Evolutionary conservation across 140 eudicot species (phyloP), one percentile per base, ranked within the genome.

Genomic region (Stevia rebaudiana): DNA sequence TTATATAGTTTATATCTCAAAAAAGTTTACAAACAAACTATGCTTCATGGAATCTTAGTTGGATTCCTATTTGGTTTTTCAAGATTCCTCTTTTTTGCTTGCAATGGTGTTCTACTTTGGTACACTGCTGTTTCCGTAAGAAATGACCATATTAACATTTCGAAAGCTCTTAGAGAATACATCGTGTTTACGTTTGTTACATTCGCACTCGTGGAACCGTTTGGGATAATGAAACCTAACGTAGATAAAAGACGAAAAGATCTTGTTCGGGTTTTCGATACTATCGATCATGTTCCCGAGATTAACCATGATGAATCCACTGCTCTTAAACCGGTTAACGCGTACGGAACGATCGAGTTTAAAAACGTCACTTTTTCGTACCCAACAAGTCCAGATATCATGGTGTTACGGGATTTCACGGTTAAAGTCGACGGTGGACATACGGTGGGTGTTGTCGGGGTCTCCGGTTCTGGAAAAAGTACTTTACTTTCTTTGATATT

Each of bases 381-480:
- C 63, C 87, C 86, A n/a, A 80, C 53, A 11, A 51, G 80, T 63
- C 86, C 82, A 22, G 77, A 80, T 40, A 74, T 75, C 63, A 67
- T 78, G 81, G 86, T 84, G 58, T 51, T 84, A 74, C 76, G 70
- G 4, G 75, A 81, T 67, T 81, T 84, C 51, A 74, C 71, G 11
- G 74, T 84, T 4, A 84, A 78, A 67, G 49, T 81, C 28, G 78
- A 70, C 1, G 87, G 91, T 2, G 87, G 91, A 22, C 91, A 84
- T 57, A 81, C 91, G 5, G 76, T 84, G 11, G 87, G 87, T 2
- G 76, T 81, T 8, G 84, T 84, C 8, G 91, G 91, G 36, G 86
- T 80, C 44, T 84, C 90, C 1, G 90, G 90, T 19, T 84, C 90
- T 2, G 90, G 90, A 10, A 84, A 84, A 79, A 84, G 84, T 51